Evolutionary conservation across 2,329 filamentous ascomycete genomes (phyloP).

Genomic region (Ophiostoma australiae): DNA sequence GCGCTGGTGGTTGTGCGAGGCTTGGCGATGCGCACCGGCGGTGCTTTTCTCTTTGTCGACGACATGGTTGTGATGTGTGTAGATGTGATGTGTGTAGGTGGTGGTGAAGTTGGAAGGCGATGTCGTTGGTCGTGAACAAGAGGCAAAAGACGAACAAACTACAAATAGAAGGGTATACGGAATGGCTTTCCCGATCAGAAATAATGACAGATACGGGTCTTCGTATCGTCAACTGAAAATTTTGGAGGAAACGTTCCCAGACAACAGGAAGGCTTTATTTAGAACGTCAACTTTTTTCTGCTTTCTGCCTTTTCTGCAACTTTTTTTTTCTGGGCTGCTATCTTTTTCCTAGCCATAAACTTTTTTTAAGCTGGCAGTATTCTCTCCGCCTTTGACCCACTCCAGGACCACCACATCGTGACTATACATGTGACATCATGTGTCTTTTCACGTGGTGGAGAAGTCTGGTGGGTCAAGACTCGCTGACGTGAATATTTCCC

Average conservation of each 20-base stretch:
- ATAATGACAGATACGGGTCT: background rate
- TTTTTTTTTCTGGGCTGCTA: conserved; percentile 9
- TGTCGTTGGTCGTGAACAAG: background rate
- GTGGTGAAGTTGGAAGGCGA: background rate
- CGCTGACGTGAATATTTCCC: background rate
- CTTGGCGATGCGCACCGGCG: conserved; percentile 50
- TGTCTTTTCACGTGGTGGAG: background rate
- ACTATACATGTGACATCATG: background rate
- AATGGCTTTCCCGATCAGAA: background rate
- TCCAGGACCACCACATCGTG: background rate
- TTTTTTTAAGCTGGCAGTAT: conserved; percentile 25
- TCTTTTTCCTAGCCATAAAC: conserved; percentile 18
- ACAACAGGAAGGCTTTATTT: background rate
- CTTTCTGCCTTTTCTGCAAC: conserved; percentile 11
- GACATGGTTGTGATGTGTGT: conserved; percentile 34
- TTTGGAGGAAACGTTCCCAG: background rate
- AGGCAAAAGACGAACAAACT: background rate
- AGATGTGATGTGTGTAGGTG: background rate
- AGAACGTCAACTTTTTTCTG: background rate
- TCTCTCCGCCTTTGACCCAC: conserved; percentile 22
- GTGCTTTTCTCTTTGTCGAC: conserved; percentile 58
- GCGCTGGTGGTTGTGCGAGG: conserved; percentile 52
- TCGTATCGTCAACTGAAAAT: background rate
- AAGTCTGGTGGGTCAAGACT: background rate
- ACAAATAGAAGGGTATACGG: background rate